Conservation (phyloP, 331 rosid genomes). For the Quercus phellos region DNA sequence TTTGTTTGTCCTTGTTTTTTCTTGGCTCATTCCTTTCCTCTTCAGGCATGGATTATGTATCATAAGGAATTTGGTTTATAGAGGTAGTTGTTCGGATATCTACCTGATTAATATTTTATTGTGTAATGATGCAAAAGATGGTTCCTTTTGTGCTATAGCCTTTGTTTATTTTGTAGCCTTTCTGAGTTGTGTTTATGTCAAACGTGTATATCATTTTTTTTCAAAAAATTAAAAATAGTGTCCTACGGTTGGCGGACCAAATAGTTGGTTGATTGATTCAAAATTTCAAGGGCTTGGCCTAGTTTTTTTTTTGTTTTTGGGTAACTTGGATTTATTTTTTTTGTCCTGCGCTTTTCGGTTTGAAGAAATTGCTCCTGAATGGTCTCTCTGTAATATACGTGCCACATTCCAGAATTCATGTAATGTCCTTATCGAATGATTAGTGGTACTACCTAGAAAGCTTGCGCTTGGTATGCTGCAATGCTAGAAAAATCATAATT, state of each 20-base stretch:
- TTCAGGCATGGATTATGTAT: conserved; percentile 33
- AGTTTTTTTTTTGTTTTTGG: no score
- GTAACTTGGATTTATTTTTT: no score
- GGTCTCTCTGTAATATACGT: no score
- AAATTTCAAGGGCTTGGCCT: background rate
- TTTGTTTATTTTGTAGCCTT: background rate
- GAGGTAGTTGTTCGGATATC: conserved; percentile 21
- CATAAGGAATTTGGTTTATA: conserved; percentile 31
- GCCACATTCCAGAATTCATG: no score
- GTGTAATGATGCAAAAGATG: conserved; percentile 18
- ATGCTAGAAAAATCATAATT: no score
- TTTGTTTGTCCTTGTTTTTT: conserved; percentile 16
- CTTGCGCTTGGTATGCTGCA: no score
- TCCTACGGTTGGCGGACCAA: background rate
- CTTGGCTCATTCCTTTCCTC: conserved; percentile 10
- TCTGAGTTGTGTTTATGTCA: conserved; percentile 18
- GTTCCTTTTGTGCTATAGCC: conserved; percentile 3
- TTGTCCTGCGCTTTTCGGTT: no score
- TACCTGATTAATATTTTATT: conserved; percentile 13
- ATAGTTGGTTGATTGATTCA: background rate
- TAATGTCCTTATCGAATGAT: no score
- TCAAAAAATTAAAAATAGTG: background rate
- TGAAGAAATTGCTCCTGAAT: no score
- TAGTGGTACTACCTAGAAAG: no score
- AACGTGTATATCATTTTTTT: background rate